Conservation (phyloP, 2,329 filamentous ascomycete species). For the Alternaria novae-zelandiae region DNA sequence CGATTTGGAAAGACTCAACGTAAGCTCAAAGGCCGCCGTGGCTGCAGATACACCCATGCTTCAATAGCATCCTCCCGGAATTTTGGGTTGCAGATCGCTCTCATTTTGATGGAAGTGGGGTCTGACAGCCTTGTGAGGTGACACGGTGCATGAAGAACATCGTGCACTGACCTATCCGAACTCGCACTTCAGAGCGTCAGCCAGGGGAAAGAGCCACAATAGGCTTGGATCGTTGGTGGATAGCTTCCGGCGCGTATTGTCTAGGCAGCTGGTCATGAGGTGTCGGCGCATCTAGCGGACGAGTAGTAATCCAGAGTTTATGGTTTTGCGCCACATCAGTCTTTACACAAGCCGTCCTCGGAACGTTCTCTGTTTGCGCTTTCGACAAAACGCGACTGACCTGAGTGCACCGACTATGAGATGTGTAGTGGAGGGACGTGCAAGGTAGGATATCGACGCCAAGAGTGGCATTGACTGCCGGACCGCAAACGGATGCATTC, state of each 20-base stretch:
- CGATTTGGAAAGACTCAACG: constrained; percentile 2
- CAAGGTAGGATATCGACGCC: not conserved
- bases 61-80: not conserved
- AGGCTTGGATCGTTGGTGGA: not conserved
- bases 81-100: constrained; percentile 12
- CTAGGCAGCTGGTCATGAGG: constrained; percentile 11
- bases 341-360: not conserved
- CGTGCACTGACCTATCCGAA: constrained; percentile 10
- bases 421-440: not conserved
- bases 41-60: constrained; percentile 25
- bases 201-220: constrained; percentile 15
- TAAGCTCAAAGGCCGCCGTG: constrained; percentile 18
- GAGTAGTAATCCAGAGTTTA: constrained; percentile 3
- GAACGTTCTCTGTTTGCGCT: not conserved
- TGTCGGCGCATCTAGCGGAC: constrained; percentile 5
- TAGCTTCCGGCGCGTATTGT: constrained; percentile 13
- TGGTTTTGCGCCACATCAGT: not conserved
- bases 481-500: not conserved
- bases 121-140: constrained; percentile 2
- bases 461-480: not conserved
- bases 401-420: not conserved
- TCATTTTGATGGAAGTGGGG: constrained; percentile 4
- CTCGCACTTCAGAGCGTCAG: not conserved
- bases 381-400: not conserved
- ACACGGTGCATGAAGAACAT: not conserved